Evolutionary conservation across 2,329 filamentous ascomycete species (phyloP), one percentile per base, ranked within the genome.

Genomic region (Calcarisporium arbuscula): DNA sequence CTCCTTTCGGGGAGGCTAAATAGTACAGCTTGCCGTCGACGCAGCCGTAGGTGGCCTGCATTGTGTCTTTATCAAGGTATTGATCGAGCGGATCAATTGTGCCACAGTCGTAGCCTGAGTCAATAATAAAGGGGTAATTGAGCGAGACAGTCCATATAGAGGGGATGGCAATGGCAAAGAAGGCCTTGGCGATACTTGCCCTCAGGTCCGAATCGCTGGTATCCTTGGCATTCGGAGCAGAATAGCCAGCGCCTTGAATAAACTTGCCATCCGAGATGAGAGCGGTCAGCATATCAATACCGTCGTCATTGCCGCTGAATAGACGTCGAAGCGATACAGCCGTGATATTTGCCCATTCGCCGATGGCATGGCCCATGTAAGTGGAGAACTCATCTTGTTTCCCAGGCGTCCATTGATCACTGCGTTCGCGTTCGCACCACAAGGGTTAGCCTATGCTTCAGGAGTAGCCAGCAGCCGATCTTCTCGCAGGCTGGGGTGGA

Each of bases 111-210:
- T 28, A 29, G 18, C 54, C 57, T 10, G 54, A 48, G 47, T 59
- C 53, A 23, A 60, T 35, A 28, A 61, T 34, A 30, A 61, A 61
- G 10, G 51, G 46, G 17, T 47, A 45, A 6, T 35, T 39, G 4
- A 40, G 38, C 5, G 53, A 49, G 15, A 28, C 31, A 9, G 38
- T 35, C 58, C 57, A 62, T 3, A 54, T 31, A 9, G 39, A 32
- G 7, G 57, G 57, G 32, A 61, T 57, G 27, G 51, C 43, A 30
- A 43, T 56, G 26, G 41, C 52, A 33, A 46, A 60, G 35, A 60
- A 46, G 19, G 48, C 28, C 35, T 48, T 53, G 33, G 28, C 11
- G 25, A 51, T 35, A 30, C 5, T 42, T 19, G 22, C 48, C 29
- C 2, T 25, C 25, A 17, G 16, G 10, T 17, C n/a, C n/a, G n/a